These are phyloP conservation scores for Penicillium sp. DNA, from an alignment of 2,329 filamentous ascomycete species.

Conservation along the genomic window DNA sequence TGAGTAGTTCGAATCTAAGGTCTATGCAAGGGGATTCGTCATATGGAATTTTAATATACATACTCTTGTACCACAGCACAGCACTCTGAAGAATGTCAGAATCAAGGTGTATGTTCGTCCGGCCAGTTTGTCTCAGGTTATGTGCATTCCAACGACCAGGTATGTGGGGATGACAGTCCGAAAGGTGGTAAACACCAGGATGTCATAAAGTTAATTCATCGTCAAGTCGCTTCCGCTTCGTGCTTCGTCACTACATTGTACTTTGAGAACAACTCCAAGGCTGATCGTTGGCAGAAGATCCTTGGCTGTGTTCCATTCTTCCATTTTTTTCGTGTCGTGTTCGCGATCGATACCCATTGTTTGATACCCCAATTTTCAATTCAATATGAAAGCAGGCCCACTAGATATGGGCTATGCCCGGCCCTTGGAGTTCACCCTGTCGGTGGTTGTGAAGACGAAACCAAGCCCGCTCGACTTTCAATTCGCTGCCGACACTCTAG, in stretches of 20 bases:
- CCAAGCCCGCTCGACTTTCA: conserved; percentile 11
- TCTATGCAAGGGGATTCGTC: neutral
- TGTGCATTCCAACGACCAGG: conserved; percentile 3
- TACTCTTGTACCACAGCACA: neutral
- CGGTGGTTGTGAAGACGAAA: conserved; percentile 2
- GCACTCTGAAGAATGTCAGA: neutral
- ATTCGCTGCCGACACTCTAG: conserved; percentile 10
- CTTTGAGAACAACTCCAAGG: neutral
- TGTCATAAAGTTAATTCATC: neutral
- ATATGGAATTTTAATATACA: neutral
- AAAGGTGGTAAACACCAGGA: neutral
- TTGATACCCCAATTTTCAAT: neutral
- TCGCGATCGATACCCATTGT: neutral
- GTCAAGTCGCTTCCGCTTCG: neutral
- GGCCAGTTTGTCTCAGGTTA: neutral
- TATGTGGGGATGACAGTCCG: conserved; percentile 1
- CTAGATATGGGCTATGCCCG: conserved; percentile 10
- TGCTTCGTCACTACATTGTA: neutral
- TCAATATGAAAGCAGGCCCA: conserved; percentile 4
- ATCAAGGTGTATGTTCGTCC: neutral
- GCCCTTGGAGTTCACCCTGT: conserved; percentile 4
- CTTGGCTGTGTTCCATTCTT: neutral
- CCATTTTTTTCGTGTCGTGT: neutral
- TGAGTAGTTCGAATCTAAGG: neutral
- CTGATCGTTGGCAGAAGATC: neutral